phyloP scores from a whole-genome alignment of 1,284 basidiomycete genomes.

The Tilletiaria anomala region DNA sequence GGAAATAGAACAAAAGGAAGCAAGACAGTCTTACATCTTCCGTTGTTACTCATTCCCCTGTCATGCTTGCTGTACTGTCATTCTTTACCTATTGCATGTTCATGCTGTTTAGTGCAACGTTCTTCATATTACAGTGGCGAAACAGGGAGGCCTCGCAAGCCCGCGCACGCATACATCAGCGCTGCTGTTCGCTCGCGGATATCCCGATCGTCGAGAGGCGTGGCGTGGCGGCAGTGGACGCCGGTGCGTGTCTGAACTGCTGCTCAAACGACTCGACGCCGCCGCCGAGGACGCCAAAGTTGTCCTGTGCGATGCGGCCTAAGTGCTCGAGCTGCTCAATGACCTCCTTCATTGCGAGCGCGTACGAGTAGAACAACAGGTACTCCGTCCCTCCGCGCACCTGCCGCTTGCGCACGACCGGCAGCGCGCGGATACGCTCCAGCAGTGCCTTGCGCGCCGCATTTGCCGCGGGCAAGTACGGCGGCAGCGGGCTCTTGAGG shows the following conservation, averaged over 20 bases:
- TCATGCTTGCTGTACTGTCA: no score
- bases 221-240: slow-evolving; percentile 8
- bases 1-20: no score
- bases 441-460: slow-evolving; percentile 57
- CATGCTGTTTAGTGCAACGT: no score
- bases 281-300: slow-evolving; percentile 29
- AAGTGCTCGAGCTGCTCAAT: slow-evolving; percentile 20
- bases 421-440: slow-evolving; percentile 48
- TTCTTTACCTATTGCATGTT: no score
- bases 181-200: no score
- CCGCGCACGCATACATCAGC: no score
- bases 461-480: slow-evolving; percentile 84
- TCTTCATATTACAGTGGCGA: no score
- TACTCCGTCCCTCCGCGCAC: slow-evolving; percentile 53
- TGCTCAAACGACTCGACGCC: slow-evolving; percentile 17
- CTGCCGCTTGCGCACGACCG: slow-evolving; percentile 57
- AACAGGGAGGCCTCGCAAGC: no score
- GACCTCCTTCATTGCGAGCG: slow-evolving; percentile 59
- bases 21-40: no score
- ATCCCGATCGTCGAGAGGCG: slow-evolving; percentile 6
- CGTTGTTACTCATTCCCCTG: no score
- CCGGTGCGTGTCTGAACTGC: slow-evolving; percentile 13
- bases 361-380: slow-evolving; percentile 82
- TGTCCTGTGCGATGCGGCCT: slow-evolving; percentile 17
- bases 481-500: slow-evolving; percentile 77